These are phyloP conservation scores for Purshia tridentata DNA, from an alignment of 306 rosid genomes.

Conservation along the genomic window DNA sequence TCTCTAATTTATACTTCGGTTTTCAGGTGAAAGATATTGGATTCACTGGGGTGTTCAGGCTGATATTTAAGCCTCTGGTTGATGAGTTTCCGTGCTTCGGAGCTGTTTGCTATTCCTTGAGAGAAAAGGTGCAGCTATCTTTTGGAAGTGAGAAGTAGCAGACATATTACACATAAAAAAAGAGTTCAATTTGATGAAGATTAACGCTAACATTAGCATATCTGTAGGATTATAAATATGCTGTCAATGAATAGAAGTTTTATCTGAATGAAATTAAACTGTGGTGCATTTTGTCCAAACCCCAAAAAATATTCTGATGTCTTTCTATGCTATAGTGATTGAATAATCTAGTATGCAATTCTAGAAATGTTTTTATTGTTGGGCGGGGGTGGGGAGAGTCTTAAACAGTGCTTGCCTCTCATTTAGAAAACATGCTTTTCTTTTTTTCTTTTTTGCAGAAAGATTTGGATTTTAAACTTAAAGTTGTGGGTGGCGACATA, in stretches of 20 bases:
- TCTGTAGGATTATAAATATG: background rate
- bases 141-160: constrained; percentile 1
- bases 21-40: constrained; percentile 87
- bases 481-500: constrained; percentile 90
- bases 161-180: background rate
- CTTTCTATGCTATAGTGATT: background rate
- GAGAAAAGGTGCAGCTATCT: constrained; percentile 62
- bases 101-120: constrained; percentile 86
- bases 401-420: background rate
- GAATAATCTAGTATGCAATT: background rate
- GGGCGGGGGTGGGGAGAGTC: too few relatives aligned
- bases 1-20: constrained; percentile 4
- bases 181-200: background rate
- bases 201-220: constrained; percentile 1
- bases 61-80: constrained; percentile 91
- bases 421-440: constrained; percentile 17
- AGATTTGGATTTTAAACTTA: constrained; percentile 80
- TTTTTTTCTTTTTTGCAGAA: constrained; percentile 53
- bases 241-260: background rate
- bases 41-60: constrained; percentile 92
- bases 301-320: background rate
- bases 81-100: constrained; percentile 95
- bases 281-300: background rate
- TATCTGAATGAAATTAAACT: background rate
- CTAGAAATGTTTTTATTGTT: background rate